Percentiles rank a stretch among this genome's conserved stretches.
These are phyloP conservation scores for Phenoliferia sp. DNA, from an alignment of 1,284 basidiomycete genomes.

Conservation along the genomic window DNA sequence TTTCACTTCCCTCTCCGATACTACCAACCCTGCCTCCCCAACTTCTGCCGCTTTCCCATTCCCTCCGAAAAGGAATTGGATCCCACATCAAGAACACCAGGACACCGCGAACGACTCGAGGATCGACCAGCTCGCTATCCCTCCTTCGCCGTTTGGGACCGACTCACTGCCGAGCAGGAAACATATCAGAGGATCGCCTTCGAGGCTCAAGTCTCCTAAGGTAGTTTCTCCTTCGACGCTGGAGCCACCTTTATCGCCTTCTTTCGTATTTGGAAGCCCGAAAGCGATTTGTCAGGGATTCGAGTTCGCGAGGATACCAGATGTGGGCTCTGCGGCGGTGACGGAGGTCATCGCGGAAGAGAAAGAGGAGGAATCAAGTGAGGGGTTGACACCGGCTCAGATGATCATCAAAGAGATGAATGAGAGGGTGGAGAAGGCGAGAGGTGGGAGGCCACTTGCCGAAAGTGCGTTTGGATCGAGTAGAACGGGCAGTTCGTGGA, in stretches of 20 bases:
- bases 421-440: not conserved
- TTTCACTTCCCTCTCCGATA: too few relatives aligned
- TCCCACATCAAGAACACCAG: too few relatives aligned
- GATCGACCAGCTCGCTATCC: too few relatives aligned
- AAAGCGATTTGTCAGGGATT: not conserved
- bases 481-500: too few relatives aligned
- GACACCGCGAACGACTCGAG: too few relatives aligned
- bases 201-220: not conserved
- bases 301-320: not conserved
- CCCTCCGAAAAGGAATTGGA: too few relatives aligned
- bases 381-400: not conserved
- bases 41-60: too few relatives aligned
- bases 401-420: not conserved
- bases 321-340: too few relatives aligned
- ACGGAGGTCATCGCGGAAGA: not conserved
- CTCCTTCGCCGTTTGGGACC: too few relatives aligned
- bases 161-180: too few relatives aligned
- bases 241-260: not conserved
- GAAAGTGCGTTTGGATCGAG: too few relatives aligned
- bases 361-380: not conserved
- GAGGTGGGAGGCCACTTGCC: not conserved
- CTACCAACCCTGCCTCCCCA: too few relatives aligned
- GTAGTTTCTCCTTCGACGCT: not conserved
- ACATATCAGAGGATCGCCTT: not conserved
- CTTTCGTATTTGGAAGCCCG: not conserved